Percentiles rank a stretch among this genome's conserved stretches.
phyloP scores from a whole-genome alignment of 2,329 filamentous ascomycete species.

The Aspergillus sp. region DNA sequence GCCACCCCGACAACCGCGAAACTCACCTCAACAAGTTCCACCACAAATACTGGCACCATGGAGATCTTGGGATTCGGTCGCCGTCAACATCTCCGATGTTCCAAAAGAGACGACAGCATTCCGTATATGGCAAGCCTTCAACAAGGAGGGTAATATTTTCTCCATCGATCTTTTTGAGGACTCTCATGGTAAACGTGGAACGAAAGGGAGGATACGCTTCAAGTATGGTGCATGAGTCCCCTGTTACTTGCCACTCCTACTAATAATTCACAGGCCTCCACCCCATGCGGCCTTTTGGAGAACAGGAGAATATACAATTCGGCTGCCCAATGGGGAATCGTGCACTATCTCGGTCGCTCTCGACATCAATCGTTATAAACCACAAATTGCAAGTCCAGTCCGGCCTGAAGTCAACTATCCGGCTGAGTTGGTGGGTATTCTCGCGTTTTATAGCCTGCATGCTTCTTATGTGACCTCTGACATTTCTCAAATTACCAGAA shows the following conservation, averaged over 20 bases:
- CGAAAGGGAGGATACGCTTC: conserved; percentile 55
- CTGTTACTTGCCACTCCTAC: background rate
- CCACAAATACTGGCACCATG: conserved; percentile 29
- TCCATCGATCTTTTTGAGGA: conserved; percentile 58
- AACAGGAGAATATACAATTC: conserved; percentile 24
- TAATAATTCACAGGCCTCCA: conserved; percentile 45
- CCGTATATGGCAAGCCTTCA: conserved; percentile 54
- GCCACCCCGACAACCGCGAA: background rate
- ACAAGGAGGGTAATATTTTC: conserved; percentile 52
- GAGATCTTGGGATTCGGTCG: conserved; percentile 41
- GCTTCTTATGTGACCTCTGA: background rate
- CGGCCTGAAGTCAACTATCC: conserved; percentile 34
- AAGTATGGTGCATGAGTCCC: conserved; percentile 31
- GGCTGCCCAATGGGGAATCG: conserved; percentile 25
- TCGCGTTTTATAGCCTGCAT: background rate
- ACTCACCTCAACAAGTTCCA: conserved; percentile 1
- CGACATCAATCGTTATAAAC: conserved; percentile 20
- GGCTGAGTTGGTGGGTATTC: conserved; percentile 33
- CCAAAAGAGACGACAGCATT: conserved; percentile 37
- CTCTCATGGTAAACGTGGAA: conserved; percentile 37
- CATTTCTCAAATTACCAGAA: conserved; percentile 29
- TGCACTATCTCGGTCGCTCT: conserved; percentile 24
- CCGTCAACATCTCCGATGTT: conserved; percentile 35
- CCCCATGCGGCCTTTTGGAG: conserved; percentile 55
- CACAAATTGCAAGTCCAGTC: conserved; percentile 35